phyloP scores from a whole-genome alignment of 441 rosid genomes.

The Syzygium syzygioides region DNA sequence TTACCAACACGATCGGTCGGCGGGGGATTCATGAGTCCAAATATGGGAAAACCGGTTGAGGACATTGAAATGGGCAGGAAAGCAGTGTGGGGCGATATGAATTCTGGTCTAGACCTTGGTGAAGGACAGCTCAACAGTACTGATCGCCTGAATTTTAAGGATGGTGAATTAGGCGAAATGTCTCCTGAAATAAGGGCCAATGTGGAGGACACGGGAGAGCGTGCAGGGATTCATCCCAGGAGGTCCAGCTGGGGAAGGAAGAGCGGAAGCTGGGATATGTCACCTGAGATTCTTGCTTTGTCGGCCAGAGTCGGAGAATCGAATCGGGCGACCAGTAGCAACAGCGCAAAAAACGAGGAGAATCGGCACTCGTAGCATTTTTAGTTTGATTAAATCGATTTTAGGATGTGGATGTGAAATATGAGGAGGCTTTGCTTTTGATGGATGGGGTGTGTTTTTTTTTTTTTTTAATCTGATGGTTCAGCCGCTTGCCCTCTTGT shows the following conservation, averaged over 20 bases:
- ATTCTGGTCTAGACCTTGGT: constrained; percentile 44
- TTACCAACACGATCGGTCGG: constrained; percentile 45
- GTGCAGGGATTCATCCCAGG: constrained; percentile 62
- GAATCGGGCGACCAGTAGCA: constrained; percentile 41
- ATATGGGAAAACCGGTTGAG: constrained; percentile 71
- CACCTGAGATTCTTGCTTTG: constrained; percentile 86
- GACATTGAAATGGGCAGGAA: constrained; percentile 91
- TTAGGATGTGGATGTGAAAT: neutral
- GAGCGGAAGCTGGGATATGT: constrained; percentile 98
- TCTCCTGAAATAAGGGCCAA: constrained; percentile 66
- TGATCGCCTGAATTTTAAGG: constrained; percentile 59
- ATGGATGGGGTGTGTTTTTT: neutral
- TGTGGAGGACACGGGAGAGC: constrained; percentile 62
- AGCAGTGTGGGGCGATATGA: constrained; percentile 76
- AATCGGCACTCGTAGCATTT: neutral
- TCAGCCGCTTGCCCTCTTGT: neutral
- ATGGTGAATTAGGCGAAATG: constrained; percentile 61
- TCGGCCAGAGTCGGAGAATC: constrained; percentile 85
- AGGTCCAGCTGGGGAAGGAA: constrained; percentile 96
- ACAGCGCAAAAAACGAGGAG: constrained; percentile 26
- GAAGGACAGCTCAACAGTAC: constrained; percentile 50
- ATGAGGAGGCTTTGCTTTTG: neutral
- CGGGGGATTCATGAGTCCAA: constrained; percentile 76
- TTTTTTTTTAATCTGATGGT: neutral
- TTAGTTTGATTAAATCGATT: neutral